phyloP scores from a whole-genome alignment of 2,329 filamentous ascomycete species.

The Epichloe sylvatica region DNA sequence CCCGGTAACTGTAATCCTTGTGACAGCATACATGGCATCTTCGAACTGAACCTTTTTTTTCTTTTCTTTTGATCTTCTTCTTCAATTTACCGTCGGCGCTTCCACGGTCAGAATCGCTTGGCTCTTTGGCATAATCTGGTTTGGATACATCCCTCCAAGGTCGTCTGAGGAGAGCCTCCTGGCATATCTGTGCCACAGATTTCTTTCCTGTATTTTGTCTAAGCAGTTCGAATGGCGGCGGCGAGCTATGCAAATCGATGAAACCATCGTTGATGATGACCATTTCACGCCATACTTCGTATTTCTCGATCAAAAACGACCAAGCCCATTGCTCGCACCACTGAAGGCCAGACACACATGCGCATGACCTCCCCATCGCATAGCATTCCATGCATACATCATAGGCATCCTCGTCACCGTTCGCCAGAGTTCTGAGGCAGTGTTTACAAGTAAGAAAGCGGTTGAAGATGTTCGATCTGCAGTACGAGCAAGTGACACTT shows the following conservation, averaged over 20 bases:
- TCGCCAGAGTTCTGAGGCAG: constrained; percentile 54
- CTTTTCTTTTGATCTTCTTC: constrained; percentile 42
- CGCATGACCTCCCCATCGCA: constrained; percentile 88
- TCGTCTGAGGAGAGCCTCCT: constrained; percentile 66
- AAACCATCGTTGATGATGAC: constrained; percentile 61
- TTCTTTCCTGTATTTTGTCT: constrained; percentile 55
- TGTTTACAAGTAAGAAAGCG: constrained; percentile 83
- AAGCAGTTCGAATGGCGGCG: constrained; percentile 56
- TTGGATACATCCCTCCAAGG: constrained; percentile 75
- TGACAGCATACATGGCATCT: constrained; percentile 74
- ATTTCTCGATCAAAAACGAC: constrained; percentile 60
- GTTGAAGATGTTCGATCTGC: constrained; percentile 93
- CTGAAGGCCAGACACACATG: constrained; percentile 67
- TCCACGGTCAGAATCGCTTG: constrained; percentile 38
- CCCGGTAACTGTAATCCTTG: constrained; percentile 69
- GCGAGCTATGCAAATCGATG: constrained; percentile 50
- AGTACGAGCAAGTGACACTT: constrained; percentile 91
- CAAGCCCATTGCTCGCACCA: constrained; percentile 94
- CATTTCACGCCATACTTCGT: constrained; percentile 70
- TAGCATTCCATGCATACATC: constrained; percentile 98
- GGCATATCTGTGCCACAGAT: constrained; percentile 82
- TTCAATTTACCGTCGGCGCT: constrained; percentile 49
- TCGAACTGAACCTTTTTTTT: constrained; percentile 39
- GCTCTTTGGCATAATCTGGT: constrained; percentile 33
- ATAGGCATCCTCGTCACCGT: constrained; percentile 69